A percentile compares a stretch with the other conserved stretches of the same genome.
phyloP scores from a whole-genome alignment of 805 yeast species.

The Torulaspora maleeae region DNA sequence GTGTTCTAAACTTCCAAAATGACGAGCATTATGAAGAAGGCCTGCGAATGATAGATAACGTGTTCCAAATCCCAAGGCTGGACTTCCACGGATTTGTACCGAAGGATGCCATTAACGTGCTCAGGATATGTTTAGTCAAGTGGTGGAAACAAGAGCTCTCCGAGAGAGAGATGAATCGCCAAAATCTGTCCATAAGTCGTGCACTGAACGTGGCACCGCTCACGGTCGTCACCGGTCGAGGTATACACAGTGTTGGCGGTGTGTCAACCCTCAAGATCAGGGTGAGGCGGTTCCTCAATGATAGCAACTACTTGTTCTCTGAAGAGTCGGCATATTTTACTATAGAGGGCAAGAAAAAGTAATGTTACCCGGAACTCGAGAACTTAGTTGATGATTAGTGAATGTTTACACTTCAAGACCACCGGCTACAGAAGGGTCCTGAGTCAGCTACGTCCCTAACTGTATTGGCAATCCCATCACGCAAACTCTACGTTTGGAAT shows the following conservation, averaged over 20 bases:
- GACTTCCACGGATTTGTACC: slow-evolving; percentile 59
- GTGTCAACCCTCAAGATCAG: slow-evolving; percentile 43
- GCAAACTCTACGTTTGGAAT: neutral
- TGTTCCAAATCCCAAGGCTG: slow-evolving; percentile 27
- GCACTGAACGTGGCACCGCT: slow-evolving; percentile 44
- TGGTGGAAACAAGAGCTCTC: slow-evolving; percentile 65
- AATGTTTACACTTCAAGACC: neutral
- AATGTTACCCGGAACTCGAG: neutral
- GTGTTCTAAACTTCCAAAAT: slow-evolving; percentile 4
- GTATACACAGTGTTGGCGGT: slow-evolving; percentile 62
- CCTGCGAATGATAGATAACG: slow-evolving; percentile 16
- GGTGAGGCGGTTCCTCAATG: slow-evolving; percentile 40
- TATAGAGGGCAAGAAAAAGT: slow-evolving; percentile 40
- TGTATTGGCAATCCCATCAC: neutral
- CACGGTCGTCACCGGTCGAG: slow-evolving; percentile 60
- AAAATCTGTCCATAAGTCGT: slow-evolving; percentile 27
- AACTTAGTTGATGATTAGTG: neutral
- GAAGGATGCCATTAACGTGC: slow-evolving; percentile 42
- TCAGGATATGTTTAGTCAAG: slow-evolving; percentile 35
- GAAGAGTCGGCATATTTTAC: slow-evolving; percentile 45
- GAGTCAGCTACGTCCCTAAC: neutral
- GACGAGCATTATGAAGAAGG: slow-evolving; percentile 13
- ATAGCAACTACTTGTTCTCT: slow-evolving; percentile 40
- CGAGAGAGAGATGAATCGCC: slow-evolving; percentile 41
- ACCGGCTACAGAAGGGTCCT: neutral